Evolutionary conservation across 768 basidiomycete genomes (phyloP).

Genomic region (Termitomyces sp.): DNA sequence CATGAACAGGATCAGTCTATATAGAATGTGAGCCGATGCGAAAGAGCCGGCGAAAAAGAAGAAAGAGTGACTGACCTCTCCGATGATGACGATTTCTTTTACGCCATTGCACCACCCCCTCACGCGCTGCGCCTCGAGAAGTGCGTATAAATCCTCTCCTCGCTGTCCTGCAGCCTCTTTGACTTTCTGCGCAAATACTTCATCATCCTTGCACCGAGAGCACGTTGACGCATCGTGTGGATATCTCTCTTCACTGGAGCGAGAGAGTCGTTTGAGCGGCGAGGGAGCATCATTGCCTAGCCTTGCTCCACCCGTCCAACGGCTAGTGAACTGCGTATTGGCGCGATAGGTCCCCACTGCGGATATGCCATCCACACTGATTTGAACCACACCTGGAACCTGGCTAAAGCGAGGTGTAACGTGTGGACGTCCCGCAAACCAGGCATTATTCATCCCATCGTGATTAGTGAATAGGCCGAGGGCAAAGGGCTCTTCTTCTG

Average conservation of each 20-base stretch:
- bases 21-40: not conserved
- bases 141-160: not conserved
- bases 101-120: conserved; percentile 44
- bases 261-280: not conserved
- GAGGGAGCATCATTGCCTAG: conserved; percentile 2
- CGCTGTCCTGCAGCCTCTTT: not conserved
- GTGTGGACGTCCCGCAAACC: conserved; percentile 10
- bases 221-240: conserved; percentile 1
- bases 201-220: conserved; percentile 1
- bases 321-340: conserved; percentile 9
- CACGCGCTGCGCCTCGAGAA: conserved; percentile 1
- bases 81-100: conserved; percentile 56
- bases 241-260: not conserved
- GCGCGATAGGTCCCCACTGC: not conserved
- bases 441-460: conserved; percentile 15
- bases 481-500: conserved; percentile 15
- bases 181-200: not conserved
- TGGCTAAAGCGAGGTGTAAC: not conserved
- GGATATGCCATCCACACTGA: not conserved
- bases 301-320: conserved; percentile 4
- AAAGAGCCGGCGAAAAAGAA: not conserved
- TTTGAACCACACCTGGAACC: not conserved
- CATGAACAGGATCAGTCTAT: conserved; percentile 5
- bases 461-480: not conserved
- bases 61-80: conserved; percentile 35